A percentile compares a stretch with the other conserved stretches of the same genome.
phyloP scores from a whole-genome alignment of 805 yeast genomes.

The Kuraishia hungarica region DNA sequence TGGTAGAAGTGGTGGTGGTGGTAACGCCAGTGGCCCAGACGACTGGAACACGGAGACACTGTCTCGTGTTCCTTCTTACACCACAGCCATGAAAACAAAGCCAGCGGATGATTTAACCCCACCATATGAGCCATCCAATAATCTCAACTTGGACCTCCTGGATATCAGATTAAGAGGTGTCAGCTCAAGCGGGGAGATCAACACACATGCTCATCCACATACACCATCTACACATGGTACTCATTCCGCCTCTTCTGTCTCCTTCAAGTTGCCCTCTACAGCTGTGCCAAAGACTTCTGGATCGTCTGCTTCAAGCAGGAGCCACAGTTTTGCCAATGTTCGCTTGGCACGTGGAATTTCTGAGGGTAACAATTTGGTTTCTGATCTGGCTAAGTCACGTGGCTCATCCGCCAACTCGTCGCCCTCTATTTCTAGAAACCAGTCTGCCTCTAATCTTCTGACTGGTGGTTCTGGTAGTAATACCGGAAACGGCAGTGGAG shows the following conservation, averaged over 20 bases:
- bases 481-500: not conserved
- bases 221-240: not conserved
- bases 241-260: not conserved
- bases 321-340: constrained; percentile 5
- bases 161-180: constrained; percentile 19
- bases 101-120: constrained; percentile 57
- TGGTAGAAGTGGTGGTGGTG: not conserved
- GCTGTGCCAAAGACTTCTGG: not conserved
- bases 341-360: constrained; percentile 8
- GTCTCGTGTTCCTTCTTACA: constrained; percentile 78
- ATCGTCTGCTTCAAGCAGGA: not conserved
- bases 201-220: not conserved
- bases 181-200: constrained; percentile 5
- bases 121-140: constrained; percentile 48
- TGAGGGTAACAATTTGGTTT: constrained; percentile 10
- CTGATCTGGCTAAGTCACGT: constrained; percentile 20
- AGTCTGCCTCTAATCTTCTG: constrained; percentile 22
- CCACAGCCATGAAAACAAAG: constrained; percentile 60
- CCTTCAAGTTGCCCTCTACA: not conserved
- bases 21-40: constrained; percentile 1
- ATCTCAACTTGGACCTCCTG: constrained; percentile 20
- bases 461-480: not conserved
- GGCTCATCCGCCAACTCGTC: constrained; percentile 28
- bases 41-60: constrained; percentile 37
- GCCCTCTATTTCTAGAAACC: constrained; percentile 29